These are phyloP conservation scores for Colletotrichum sp. DNA, from an alignment of 2,329 filamentous ascomycete species.

Conservation along the genomic window DNA sequence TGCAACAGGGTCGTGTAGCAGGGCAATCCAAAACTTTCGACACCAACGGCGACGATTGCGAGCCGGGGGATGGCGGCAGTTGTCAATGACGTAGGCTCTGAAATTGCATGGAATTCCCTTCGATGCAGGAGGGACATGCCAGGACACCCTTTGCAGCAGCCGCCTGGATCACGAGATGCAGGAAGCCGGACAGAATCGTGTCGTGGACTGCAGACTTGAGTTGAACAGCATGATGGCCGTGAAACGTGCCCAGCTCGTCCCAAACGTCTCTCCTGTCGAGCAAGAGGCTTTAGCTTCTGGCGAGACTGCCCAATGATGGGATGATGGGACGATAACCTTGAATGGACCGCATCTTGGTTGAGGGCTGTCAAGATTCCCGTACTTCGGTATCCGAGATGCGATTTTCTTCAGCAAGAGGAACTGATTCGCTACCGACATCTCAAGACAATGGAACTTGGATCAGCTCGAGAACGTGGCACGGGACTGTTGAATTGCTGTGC, in stretches of 20 bases:
- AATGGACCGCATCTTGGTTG: neutral
- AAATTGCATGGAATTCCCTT: neutral
- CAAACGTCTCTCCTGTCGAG: neutral
- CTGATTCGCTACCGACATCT: neutral
- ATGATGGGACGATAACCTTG: conserved; percentile 3
- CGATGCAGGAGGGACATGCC: neutral
- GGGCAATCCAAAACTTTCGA: neutral
- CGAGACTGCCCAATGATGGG: conserved; percentile 1
- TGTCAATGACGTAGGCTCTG: neutral
- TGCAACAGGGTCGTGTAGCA: neutral
- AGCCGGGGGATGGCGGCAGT: neutral
- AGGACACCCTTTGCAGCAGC: neutral
- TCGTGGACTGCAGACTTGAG: neutral
- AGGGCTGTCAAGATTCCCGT: neutral
- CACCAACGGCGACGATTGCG: neutral
- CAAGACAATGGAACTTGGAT: neutral
- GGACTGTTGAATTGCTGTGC: neutral
- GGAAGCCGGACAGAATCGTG: neutral
- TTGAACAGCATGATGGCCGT: neutral
- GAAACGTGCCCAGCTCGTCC: conserved; percentile 1
- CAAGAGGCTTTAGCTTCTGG: neutral
- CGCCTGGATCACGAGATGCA: neutral
- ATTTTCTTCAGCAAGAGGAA: neutral
- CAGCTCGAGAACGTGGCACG: neutral
- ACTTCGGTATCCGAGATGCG: neutral